Percentiles rank a stretch among this genome's conserved stretches.
These are phyloP conservation scores for Pseudozyma pruni DNA, from an alignment of 1,284 basidiomycete genomes.

Conservation along the genomic window DNA sequence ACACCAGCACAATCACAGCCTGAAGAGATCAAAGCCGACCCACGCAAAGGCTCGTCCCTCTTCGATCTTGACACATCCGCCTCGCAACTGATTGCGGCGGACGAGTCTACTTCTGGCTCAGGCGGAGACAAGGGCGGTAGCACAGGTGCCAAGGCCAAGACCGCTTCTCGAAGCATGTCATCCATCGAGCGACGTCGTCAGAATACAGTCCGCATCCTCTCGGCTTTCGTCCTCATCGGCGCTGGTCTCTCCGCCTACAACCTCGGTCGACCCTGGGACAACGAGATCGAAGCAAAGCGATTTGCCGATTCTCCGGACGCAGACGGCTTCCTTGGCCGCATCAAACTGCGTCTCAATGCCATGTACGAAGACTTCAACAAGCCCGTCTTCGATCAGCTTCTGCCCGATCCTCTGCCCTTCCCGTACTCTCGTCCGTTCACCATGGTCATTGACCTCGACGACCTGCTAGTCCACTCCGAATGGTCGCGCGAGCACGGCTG, in stretches of 20 bases:
- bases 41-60: slow-evolving; percentile 30
- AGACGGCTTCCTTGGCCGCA: slow-evolving; percentile 55
- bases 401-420: slow-evolving; percentile 86
- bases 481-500: slow-evolving; percentile 74
- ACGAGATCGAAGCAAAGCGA: slow-evolving; percentile 58
- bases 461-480: slow-evolving; percentile 86
- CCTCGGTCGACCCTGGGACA: slow-evolving; percentile 67
- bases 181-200: slow-evolving; percentile 67
- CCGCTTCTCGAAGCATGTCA: slow-evolving; percentile 63
- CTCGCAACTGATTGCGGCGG: slow-evolving; percentile 29
- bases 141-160: slow-evolving; percentile 65
- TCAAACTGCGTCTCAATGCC: slow-evolving; percentile 48
- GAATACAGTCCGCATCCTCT: slow-evolving; percentile 50
- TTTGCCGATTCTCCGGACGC: slow-evolving; percentile 36
- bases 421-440: slow-evolving; percentile 92
- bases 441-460: slow-evolving; percentile 89
- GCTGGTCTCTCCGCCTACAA: slow-evolving; percentile 53
- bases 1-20: neutral
- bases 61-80: slow-evolving; percentile 60
- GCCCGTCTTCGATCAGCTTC: slow-evolving; percentile 87
- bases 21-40: slow-evolving; percentile 5
- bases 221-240: slow-evolving; percentile 45
- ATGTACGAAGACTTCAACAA: slow-evolving; percentile 60
- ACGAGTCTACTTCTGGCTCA: slow-evolving; percentile 6
- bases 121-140: slow-evolving; percentile 23